A percentile compares a stretch with the other conserved stretches of the same genome.
Conservation (phyloP, 345 rosid species). For the Moricandia moricandioides region DNA sequence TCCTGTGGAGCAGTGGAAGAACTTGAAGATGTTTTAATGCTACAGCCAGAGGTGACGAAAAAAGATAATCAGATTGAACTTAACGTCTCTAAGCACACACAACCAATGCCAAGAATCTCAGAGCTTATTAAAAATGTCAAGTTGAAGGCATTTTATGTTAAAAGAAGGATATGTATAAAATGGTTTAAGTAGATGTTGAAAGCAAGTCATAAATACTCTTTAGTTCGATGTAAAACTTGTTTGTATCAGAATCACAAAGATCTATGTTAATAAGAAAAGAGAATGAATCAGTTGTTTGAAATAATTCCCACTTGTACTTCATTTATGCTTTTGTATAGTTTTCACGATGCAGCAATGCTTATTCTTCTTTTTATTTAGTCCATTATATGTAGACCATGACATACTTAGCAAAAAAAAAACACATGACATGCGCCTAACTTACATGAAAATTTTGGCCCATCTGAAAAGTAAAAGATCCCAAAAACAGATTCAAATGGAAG, state of each 20-base stretch:
- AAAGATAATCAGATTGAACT: constrained; percentile 74
- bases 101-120: constrained; percentile 6
- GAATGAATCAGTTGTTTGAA: background rate
- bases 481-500: background rate
- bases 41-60: constrained; percentile 29
- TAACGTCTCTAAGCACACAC: constrained; percentile 75
- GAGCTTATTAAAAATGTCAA: too few relatives aligned
- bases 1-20: constrained; percentile 55
- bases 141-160: too few relatives aligned
- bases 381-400: background rate
- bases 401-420: too few relatives aligned
- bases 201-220: constrained; percentile 8
- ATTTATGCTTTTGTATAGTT: background rate
- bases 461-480: background rate
- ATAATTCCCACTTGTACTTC: background rate
- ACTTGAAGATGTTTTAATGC: constrained; percentile 30
- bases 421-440: too few relatives aligned
- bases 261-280: background rate
- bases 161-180: background rate
- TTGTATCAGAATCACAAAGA: background rate
- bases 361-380: background rate
- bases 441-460: background rate
- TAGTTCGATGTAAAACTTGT: constrained; percentile 8
- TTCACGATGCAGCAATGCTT: too few relatives aligned
- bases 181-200: constrained; percentile 4